phyloP scores from a whole-genome alignment of 1,139 yeast genomes.

The Taiozyma sp. region DNA sequence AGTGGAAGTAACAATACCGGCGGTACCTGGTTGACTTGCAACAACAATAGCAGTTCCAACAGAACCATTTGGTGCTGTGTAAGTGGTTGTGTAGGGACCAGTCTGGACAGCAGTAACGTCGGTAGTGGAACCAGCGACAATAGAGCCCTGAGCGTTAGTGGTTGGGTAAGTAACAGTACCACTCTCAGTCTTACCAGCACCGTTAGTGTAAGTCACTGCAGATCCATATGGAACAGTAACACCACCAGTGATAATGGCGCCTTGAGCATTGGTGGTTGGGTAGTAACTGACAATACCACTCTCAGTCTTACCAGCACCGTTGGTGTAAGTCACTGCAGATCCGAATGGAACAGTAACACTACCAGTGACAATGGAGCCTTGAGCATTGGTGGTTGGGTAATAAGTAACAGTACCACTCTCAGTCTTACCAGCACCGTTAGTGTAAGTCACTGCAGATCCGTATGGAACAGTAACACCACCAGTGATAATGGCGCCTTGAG shows the following conservation, averaged over 20 bases:
- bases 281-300: conserved; percentile 1
- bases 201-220: neutral
- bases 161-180: conserved; percentile 1
- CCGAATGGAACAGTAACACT: conserved; percentile 4
- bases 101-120: neutral
- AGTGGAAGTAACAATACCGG: conserved; percentile 2
- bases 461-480: neutral
- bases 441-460: too few relatives aligned
- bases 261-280: conserved; percentile 2
- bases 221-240: neutral
- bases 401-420: too few relatives aligned
- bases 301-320: conserved; percentile 1
- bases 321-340: neutral
- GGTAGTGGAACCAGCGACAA: neutral
- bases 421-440: too few relatives aligned
- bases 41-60: conserved; percentile 3
- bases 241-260: neutral
- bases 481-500: neutral
- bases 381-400: too few relatives aligned
- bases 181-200: conserved; percentile 2
- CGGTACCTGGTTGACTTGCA: neutral
- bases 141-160: conserved; percentile 1
- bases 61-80: conserved; percentile 1
- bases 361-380: neutral
- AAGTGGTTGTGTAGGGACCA: conserved; percentile 1